phyloP scores from a whole-genome alignment of 1,139 yeast genomes.

The Geotrichum fermentans region DNA sequence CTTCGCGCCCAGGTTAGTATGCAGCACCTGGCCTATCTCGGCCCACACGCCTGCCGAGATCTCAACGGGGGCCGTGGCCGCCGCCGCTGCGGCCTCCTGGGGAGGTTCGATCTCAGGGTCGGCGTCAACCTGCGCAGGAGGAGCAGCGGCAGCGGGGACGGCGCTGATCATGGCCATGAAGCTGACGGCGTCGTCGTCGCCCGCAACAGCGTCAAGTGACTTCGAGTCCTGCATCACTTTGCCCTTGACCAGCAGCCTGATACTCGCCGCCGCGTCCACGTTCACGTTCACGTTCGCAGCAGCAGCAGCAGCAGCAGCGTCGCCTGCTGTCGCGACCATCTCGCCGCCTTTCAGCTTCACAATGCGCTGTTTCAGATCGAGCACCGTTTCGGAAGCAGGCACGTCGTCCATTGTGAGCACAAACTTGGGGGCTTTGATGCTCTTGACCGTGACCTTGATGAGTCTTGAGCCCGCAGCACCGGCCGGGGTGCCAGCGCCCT shows the following conservation, averaged over 20 bases:
- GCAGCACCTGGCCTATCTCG: slow-evolving; percentile 4
- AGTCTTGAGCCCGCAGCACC: background rate
- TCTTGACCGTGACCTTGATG: slow-evolving; percentile 8
- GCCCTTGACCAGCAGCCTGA: slow-evolving; percentile 11
- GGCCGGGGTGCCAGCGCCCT: background rate
- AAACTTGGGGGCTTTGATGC: slow-evolving; percentile 13
- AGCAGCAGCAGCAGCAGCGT: background rate
- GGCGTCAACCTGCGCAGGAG: background rate
- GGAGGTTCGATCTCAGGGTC: background rate
- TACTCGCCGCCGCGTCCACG: background rate
- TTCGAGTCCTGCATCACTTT: slow-evolving; percentile 13
- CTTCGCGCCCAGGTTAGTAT: background rate
- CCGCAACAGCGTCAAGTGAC: slow-evolving; percentile 2
- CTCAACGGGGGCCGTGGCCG: background rate
- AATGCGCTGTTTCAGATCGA: slow-evolving; percentile 7
- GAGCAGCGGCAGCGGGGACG: background rate
- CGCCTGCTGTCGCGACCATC: background rate
- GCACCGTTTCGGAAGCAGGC: background rate
- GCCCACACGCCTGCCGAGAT: slow-evolving; percentile 1
- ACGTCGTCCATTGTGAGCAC: background rate
- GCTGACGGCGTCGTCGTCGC: background rate
- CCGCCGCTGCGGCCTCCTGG: background rate
- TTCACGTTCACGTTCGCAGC: background rate
- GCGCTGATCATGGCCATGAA: slow-evolving; percentile 9
- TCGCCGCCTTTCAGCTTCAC: background rate